These are phyloP conservation scores for button mushroom (Agaricus bisporus) DNA, from an alignment of 768 basidiomycete genomes.

Conservation along the genomic window DNA sequence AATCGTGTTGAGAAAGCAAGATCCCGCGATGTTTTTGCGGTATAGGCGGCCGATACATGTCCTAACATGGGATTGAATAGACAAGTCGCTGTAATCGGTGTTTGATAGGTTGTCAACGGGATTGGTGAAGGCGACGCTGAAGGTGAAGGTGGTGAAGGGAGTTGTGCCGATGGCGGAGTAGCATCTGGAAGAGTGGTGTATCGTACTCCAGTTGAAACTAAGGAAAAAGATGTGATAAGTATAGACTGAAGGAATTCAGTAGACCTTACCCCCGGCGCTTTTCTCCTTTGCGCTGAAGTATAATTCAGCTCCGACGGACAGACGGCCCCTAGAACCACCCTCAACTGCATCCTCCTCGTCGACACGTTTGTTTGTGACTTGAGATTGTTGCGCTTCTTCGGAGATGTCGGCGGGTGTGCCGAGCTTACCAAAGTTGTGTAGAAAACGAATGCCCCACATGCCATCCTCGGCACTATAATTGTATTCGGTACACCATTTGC, in stretches of 20 bases:
- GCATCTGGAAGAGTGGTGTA: conserved; percentile 89
- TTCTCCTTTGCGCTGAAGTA: conserved; percentile 92
- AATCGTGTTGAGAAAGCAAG: conserved; percentile 85
- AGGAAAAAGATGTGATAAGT: neutral
- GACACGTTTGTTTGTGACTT: conserved; percentile 61
- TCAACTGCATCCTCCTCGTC: conserved; percentile 94
- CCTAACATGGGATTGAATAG: conserved; percentile 96
- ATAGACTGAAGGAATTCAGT: neutral
- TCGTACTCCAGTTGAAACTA: conserved; percentile 91
- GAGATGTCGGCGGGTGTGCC: neutral
- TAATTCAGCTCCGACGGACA: conserved; percentile 89
- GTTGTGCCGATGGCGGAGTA: conserved; percentile 58
- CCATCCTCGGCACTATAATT: conserved; percentile 91
- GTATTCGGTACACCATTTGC: conserved; percentile 91
- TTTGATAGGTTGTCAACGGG: conserved; percentile 49
- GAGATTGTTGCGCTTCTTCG: conserved; percentile 12
- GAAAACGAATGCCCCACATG: conserved; percentile 83
- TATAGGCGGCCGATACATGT: conserved; percentile 87
- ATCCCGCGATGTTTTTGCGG: conserved; percentile 80
- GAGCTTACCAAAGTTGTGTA: conserved; percentile 88
- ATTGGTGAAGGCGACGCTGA: conserved; percentile 31
- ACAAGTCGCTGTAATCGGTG: conserved; percentile 91
- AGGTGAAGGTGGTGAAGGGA: conserved; percentile 26
- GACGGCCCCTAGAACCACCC: conserved; percentile 83
- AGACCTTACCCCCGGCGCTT: conserved; percentile 82